Conservation (phyloP, 2,329 filamentous ascomycete genomes). For the Fusarium secorum region DNA sequence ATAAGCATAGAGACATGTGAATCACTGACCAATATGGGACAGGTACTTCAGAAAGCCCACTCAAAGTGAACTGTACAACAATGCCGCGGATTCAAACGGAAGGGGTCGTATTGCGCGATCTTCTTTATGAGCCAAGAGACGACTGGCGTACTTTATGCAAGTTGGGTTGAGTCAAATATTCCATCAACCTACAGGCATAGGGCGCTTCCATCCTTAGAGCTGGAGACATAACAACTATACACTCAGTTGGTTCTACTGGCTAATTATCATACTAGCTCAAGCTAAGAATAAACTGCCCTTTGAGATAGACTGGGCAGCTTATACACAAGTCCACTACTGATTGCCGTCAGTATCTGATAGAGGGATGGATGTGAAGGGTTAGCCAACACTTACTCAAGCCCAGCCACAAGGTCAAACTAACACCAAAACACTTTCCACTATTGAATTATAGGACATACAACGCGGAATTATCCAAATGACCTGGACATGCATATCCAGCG, state of each 20-base stretch:
- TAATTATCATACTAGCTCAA: fast-evolving
- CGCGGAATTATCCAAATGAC: background rate
- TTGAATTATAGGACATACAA: background rate
- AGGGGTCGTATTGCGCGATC: fast-evolving
- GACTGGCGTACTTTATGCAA: fast-evolving
- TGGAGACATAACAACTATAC: no score
- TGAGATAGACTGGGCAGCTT: fast-evolving
- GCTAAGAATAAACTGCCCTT: fast-evolving
- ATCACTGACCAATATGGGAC: background rate
- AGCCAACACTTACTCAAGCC: background rate
- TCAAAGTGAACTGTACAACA: background rate
- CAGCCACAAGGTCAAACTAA: background rate
- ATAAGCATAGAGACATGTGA: background rate
- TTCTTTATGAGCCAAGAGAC: fast-evolving
- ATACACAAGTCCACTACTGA: background rate
- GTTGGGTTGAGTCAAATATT: fast-evolving
- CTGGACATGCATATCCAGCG: background rate
- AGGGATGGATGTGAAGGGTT: no score
- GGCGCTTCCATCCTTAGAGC: background rate
- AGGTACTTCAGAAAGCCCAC: fast-evolving
- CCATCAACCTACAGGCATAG: no score
- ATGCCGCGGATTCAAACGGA: fast-evolving
- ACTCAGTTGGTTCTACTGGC: no score
- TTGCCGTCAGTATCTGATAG: no score
- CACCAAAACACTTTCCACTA: background rate